A percentile compares a stretch with the other conserved stretches of the same genome.
Conservation (phyloP, 2,329 filamentous ascomycete genomes). For the Cyclaneusma minus region DNA sequence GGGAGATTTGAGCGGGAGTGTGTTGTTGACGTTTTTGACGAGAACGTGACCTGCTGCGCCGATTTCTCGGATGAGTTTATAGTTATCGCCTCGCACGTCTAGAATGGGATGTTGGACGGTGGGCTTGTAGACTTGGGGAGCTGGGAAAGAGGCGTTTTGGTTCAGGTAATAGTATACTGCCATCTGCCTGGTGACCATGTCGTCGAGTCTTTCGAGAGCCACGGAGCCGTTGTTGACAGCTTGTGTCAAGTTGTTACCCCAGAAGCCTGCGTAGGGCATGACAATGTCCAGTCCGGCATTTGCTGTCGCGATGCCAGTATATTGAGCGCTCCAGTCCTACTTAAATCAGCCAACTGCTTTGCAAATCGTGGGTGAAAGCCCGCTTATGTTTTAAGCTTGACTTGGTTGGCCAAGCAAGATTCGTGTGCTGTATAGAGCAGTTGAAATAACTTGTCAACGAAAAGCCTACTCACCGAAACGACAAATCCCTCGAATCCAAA, state of each 20-base stretch:
- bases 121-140: no score
- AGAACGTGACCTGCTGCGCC: no score
- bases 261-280: conserved; percentile 27
- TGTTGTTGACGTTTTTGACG: conserved; percentile 21
- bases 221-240: conserved; percentile 50
- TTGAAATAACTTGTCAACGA: no score
- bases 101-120: no score
- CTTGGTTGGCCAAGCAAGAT: no score
- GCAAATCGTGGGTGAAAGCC: no score
- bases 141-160: conserved; percentile 30
- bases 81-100: conserved; percentile 62
- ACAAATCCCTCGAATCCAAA: conserved; percentile 50
- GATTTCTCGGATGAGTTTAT: conserved; percentile 42
- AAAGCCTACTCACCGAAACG: conserved; percentile 54
- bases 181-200: conserved; percentile 49
- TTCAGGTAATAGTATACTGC: conserved; percentile 32
- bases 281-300: conserved; percentile 35
- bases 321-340: no score
- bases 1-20: not conserved
- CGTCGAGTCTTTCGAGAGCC: conserved; percentile 48
- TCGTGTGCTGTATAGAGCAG: no score
- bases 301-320: conserved; percentile 44
- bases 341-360: no score
- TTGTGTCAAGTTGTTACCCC: conserved; percentile 20
- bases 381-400: no score